Conservation (phyloP, 148 eudicot genomes). For the Spergularia marina region DNA sequence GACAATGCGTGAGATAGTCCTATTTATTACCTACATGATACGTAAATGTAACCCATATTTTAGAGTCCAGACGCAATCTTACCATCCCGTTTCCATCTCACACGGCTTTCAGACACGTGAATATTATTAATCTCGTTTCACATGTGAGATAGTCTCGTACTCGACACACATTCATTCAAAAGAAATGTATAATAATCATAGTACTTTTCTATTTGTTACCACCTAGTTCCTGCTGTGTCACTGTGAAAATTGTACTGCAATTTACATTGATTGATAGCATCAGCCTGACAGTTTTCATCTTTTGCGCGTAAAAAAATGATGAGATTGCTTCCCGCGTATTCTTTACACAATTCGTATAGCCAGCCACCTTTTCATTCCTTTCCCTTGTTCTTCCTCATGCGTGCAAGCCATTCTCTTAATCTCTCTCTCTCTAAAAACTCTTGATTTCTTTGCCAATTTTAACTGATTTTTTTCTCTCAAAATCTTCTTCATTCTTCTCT, state of each 20-base stretch:
- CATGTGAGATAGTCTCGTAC: too few species aligned
- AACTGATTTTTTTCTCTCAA: slow-evolving; percentile 52
- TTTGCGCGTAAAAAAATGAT: slow-evolving; percentile 23
- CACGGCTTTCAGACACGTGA: too few species aligned
- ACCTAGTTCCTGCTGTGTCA: neutral
- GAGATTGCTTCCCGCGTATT: slow-evolving; percentile 68
- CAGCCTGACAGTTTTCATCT: neutral
- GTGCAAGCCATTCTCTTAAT: slow-evolving; percentile 78
- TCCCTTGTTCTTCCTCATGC: slow-evolving; percentile 49
- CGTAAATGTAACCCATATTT: too few species aligned
- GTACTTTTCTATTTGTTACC: too few species aligned
- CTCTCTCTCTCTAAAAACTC: slow-evolving; percentile 1
- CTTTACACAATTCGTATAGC: slow-evolving; percentile 40
- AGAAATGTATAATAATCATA: too few species aligned
- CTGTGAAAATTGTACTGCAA: neutral
- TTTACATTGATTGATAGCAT: neutral
- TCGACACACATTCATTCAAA: too few species aligned
- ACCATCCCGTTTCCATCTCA: too few species aligned
- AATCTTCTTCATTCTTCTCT: slow-evolving; percentile 29
- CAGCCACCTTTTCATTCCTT: slow-evolving; percentile 46
- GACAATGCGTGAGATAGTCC: too few species aligned
- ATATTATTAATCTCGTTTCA: too few species aligned
- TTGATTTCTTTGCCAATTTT: slow-evolving; percentile 25
- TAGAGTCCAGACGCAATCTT: too few species aligned
- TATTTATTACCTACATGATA: too few species aligned